A percentile compares a stretch with the other conserved stretches of the same genome.
Conservation (phyloP, 2,329 filamentous ascomycete species). For the Teratosphaeria destructans region DNA sequence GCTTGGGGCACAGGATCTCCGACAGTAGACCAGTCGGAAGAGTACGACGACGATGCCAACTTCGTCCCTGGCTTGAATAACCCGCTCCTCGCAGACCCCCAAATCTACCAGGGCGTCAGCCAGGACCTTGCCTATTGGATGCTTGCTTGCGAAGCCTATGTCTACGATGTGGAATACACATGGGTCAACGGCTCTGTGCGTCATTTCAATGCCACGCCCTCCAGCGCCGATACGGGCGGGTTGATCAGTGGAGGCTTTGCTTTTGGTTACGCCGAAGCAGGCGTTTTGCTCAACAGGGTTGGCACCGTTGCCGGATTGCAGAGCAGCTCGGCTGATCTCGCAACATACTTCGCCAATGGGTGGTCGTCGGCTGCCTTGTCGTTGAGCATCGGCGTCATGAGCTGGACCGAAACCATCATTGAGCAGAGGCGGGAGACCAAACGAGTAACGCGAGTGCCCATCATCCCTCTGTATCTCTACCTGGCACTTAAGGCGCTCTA, state of each 20-base stretch:
- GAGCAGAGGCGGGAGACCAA: background rate
- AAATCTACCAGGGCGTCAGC: background rate
- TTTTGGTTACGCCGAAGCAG: background rate
- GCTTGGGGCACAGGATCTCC: background rate
- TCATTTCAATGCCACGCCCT: background rate
- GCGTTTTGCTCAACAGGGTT: background rate
- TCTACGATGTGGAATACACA: background rate
- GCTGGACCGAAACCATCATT: too few relatives aligned
- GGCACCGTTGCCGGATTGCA: background rate
- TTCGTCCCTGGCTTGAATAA: background rate
- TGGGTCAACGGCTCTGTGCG: background rate
- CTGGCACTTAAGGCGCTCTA: constrained; percentile 1
- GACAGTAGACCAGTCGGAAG: background rate
- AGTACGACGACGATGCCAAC: too few relatives aligned
- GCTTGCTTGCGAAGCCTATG: background rate
- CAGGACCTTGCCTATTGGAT: background rate
- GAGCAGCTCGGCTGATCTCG: background rate
- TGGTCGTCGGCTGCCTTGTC: too few relatives aligned
- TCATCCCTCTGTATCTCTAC: background rate
- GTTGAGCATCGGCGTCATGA: too few relatives aligned
- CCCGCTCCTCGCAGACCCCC: background rate
- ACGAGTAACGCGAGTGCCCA: background rate
- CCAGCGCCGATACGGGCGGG: background rate
- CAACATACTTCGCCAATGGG: too few relatives aligned
- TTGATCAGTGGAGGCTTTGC: background rate